A percentile compares a stretch with the other conserved stretches of the same genome.
Evolutionary conservation across 306 rosid genomes (phyloP).

Genomic region (Crotalaria pallida): DNA sequence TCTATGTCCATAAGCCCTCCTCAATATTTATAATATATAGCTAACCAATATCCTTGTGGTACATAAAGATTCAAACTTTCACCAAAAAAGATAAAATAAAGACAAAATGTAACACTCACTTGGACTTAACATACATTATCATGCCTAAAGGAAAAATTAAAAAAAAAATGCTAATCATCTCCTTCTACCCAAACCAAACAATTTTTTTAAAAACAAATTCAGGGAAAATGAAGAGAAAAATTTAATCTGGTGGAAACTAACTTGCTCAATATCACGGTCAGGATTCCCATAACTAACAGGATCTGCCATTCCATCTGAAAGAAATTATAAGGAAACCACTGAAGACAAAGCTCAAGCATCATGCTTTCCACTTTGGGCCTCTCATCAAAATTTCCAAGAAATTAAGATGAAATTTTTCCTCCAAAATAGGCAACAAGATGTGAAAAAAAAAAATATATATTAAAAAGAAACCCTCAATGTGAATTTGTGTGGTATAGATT

Average conservation of each 20-base stretch:
- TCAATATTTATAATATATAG: neutral
- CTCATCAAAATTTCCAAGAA: constrained; percentile 62
- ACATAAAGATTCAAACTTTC: neutral
- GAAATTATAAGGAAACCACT: constrained; percentile 39
- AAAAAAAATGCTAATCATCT: neutral
- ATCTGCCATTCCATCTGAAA: constrained; percentile 99
- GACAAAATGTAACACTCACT: no score
- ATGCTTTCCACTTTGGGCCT: constrained; percentile 57
- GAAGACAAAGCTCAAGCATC: constrained; percentile 57
- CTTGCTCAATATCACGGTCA: constrained; percentile 78
- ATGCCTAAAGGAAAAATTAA: neutral
- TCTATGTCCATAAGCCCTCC: neutral
- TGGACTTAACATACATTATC: neutral
- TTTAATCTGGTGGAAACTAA: constrained; percentile 34
- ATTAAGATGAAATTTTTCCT: neutral
- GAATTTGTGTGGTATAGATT: neutral
- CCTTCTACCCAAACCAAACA: neutral
- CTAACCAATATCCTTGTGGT: neutral
- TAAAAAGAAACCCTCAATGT: neutral
- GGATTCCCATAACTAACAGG: constrained; percentile 48
- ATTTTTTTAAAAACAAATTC: neutral
- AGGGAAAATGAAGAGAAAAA: neutral
- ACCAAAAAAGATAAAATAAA: neutral
- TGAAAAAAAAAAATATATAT: neutral
- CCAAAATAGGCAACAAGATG: neutral